A percentile compares a stretch with the other conserved stretches of the same genome.
Evolutionary conservation across 2,329 filamentous ascomycete species (phyloP).

Genomic region (Mycosphaerella arachidis): DNA sequence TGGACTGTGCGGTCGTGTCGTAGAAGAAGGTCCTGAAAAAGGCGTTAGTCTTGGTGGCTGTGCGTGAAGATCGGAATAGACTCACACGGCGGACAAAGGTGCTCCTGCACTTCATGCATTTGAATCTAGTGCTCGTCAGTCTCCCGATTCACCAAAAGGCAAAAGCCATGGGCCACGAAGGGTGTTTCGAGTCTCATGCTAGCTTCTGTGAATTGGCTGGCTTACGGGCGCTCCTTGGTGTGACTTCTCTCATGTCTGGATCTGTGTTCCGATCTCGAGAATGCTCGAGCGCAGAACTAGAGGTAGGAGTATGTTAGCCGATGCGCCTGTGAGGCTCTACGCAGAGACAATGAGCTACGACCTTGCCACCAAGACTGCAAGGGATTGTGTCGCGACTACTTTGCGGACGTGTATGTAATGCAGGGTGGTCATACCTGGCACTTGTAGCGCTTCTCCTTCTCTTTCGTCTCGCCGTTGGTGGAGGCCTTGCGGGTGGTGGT

Average conservation of each 20-base stretch:
- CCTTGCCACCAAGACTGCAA: neutral
- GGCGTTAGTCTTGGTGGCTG: neutral
- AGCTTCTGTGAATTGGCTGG: neutral
- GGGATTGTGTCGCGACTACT: neutral
- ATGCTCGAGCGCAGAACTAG: slow-evolving; percentile 59
- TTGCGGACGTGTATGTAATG: slow-evolving; percentile 55
- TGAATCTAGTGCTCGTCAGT: slow-evolving; percentile 97
- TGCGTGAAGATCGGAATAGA: neutral
- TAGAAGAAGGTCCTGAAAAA: slow-evolving; percentile 69
- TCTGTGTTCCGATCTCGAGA: slow-evolving; percentile 94
- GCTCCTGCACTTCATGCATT: slow-evolving; percentile 95
- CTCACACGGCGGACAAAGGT: slow-evolving; percentile 81
- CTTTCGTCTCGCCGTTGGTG: slow-evolving; percentile 20
- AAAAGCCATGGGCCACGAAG: slow-evolving; percentile 2
- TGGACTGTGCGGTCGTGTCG: slow-evolving; percentile 98
- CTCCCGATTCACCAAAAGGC: slow-evolving; percentile 52
- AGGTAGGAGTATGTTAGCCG: neutral
- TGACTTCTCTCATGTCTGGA: slow-evolving; percentile 79
- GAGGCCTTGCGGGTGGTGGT: slow-evolving; percentile 38
- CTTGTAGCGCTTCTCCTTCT: slow-evolving; percentile 91
- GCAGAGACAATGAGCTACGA: neutral
- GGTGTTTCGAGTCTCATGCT: neutral
- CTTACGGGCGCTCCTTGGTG: neutral
- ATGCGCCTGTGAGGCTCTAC: neutral
- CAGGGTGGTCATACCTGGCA: slow-evolving; percentile 51